These are phyloP conservation scores for Colletotrichum endophyticum DNA, from an alignment of 2,329 filamentous ascomycete genomes.

Conservation along the genomic window DNA sequence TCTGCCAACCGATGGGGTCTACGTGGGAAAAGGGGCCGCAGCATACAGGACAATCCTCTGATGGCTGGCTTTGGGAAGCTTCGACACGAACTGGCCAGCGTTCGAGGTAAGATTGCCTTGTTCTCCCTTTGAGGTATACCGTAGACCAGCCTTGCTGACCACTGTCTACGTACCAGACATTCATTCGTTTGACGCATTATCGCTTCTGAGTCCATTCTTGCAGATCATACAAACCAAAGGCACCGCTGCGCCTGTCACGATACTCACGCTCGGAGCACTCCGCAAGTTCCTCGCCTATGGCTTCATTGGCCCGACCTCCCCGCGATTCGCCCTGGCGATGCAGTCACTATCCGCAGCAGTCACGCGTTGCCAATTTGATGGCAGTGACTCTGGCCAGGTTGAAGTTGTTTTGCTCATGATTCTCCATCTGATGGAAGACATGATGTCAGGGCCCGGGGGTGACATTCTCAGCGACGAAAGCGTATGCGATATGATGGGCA, in stretches of 20 bases:
- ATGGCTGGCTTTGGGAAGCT: constrained; percentile 94
- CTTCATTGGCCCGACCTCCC: constrained; percentile 82
- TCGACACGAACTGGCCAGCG: constrained; percentile 83
- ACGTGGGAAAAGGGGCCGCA: constrained; percentile 93
- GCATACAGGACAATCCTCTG: constrained; percentile 95
- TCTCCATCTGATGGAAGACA: constrained; percentile 96
- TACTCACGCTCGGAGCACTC: constrained; percentile 88
- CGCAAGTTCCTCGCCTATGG: constrained; percentile 97
- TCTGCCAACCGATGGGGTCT: constrained; percentile 90
- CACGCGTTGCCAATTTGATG: constrained; percentile 97
- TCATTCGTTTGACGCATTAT: constrained; percentile 83
- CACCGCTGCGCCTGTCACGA: constrained; percentile 94
- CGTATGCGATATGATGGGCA: constrained; percentile 99
- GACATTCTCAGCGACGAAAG: constrained; percentile 96
- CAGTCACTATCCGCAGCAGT: constrained; percentile 93
- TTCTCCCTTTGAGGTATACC: not conserved
- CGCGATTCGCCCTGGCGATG: constrained; percentile 90
- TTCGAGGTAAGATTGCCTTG: constrained; percentile 68
- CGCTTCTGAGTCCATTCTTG: constrained; percentile 89
- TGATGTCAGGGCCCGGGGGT: constrained; percentile 92
- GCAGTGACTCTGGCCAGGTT: constrained; percentile 91
- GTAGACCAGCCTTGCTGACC: constrained; percentile 27
- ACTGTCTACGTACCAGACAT: constrained; percentile 66
- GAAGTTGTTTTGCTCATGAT: constrained; percentile 96
- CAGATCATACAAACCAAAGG: constrained; percentile 97